Conservation (phyloP, 306 rosid genomes). For the Bauhinia variegata region DNA sequence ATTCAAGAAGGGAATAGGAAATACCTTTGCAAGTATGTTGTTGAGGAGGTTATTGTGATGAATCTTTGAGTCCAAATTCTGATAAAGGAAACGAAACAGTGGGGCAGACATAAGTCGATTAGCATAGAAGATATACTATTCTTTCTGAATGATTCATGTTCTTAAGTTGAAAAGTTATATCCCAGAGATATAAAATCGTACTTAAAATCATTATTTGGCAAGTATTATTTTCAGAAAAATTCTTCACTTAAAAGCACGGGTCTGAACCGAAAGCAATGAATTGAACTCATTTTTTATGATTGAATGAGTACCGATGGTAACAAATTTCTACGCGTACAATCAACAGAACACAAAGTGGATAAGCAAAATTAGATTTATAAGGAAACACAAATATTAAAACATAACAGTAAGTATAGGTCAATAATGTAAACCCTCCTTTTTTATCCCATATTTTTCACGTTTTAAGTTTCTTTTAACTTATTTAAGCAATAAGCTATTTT, state of each 20-base stretch:
- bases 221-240: neutral
- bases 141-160: slow-evolving; percentile 4
- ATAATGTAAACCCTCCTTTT: no score
- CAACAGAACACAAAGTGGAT: neutral
- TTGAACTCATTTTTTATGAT: neutral
- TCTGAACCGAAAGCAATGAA: neutral
- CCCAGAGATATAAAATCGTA: slow-evolving; percentile 9
- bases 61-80: slow-evolving; percentile 96
- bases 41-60: slow-evolving; percentile 92
- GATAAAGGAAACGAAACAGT: slow-evolving; percentile 26
- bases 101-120: slow-evolving; percentile 20
- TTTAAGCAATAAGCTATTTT: neutral
- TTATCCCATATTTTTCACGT: neutral
- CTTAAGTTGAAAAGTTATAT: slow-evolving; percentile 8
- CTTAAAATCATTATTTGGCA: neutral
- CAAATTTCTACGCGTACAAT: no score
- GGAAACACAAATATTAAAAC: neutral
- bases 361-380: neutral
- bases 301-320: neutral
- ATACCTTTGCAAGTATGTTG: slow-evolving; percentile 90
- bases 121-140: slow-evolving; percentile 18
- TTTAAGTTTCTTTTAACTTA: neutral
- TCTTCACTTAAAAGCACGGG: neutral
- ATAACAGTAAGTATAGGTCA: neutral
- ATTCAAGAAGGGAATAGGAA: slow-evolving; percentile 14